Base-by-base conservation (phyloP, 305 asterid species). In the Salvia sclarea region DNA sequence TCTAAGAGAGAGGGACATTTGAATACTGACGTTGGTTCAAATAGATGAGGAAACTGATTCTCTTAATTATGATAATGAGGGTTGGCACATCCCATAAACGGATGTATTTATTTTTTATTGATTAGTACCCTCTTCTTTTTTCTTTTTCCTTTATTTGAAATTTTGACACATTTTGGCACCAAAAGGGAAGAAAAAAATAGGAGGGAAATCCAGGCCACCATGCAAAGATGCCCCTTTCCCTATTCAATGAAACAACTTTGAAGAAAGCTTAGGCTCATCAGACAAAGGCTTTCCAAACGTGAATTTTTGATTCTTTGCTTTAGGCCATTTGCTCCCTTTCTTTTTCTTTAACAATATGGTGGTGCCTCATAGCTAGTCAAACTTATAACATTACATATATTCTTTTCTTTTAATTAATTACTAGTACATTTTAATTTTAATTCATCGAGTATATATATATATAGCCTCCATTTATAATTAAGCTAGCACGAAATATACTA, bases 261-360 rank as follows among this genome's bases (percentile, higher is more conserved):
- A 55, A 74, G 68, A 75, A 75, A 75, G 75, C 75, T 43, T 53
- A 9, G 71, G 16, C 14, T 57, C 62, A 30, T 61, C 57, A 17
- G 53, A 69, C 72, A 52, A 50, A 20, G 47, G 56, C 77, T 71
- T 67, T 72, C 33, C 28, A 52, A 66, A 71, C 74, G 66, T 76
- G 71, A 53, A 25, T 65, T 64, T 18, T 50, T 65, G 66, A 66
- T 76, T 61, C 77, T 68, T 71, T 71, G 64, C 71, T 76, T 63
- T 63, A 31, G 58, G 72, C 30, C 21, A 47, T 52, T 55, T 41
- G 28, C 43, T 45, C 58, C 31, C 61, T 66, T 58, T 30, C 45
- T 38, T 49, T 70, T 13, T 44, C 59, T 45, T 62, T 21, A 16
- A 1, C 49, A 54, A 54, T 13, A 40, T 6, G 12, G 9, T 11